Evolutionary conservation across 768 basidiomycete species (phyloP).

Genomic region (Lactarius pseudohatsudake): DNA sequence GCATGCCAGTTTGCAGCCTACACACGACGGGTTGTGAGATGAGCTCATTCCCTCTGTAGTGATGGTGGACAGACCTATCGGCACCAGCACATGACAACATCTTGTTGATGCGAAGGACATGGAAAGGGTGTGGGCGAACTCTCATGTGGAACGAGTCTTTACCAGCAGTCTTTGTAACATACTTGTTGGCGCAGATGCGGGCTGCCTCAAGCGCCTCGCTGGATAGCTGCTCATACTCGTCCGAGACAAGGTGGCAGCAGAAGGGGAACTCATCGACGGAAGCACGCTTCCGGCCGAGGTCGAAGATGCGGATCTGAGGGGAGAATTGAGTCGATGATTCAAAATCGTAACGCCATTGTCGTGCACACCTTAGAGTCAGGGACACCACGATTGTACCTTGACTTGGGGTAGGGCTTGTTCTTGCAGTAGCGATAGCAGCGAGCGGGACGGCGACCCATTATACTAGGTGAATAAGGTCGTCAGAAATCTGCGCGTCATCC

Average conservation of each 20-base stretch:
- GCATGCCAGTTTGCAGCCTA: conserved; percentile 95
- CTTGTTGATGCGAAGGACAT: conserved; percentile 99
- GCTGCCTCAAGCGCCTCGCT: conserved; percentile 96
- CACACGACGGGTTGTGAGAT: background rate
- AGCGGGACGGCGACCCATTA: conserved; percentile 96
- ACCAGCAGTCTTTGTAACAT: conserved; percentile 95
- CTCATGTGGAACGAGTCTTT: conserved; percentile 99
- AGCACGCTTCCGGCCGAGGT: conserved; percentile 94
- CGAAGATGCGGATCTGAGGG: conserved; percentile 91
- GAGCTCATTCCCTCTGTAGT: background rate
- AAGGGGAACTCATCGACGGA: conserved; percentile 98
- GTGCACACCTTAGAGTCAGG: conserved; percentile 85
- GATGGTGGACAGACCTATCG: conserved; percentile 66
- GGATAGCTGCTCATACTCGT: conserved; percentile 97
- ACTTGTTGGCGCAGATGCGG: conserved; percentile 99
- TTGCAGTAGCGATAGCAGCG: conserved; percentile 99
- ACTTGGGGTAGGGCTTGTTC: conserved; percentile 98
- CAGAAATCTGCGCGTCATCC: conserved; percentile 12
- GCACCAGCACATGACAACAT: conserved; percentile 99
- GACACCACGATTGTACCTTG: conserved; percentile 97
- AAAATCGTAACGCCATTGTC: background rate
- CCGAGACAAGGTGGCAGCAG: conserved; percentile 94
- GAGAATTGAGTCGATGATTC: background rate
- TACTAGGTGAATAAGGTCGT: background rate
- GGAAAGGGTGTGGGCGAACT: conserved; percentile 97